Evolutionary conservation across 805 yeast genomes (phyloP), one percentile per base, ranked within the genome.

Genomic region (Myxozyma neglecta): DNA sequence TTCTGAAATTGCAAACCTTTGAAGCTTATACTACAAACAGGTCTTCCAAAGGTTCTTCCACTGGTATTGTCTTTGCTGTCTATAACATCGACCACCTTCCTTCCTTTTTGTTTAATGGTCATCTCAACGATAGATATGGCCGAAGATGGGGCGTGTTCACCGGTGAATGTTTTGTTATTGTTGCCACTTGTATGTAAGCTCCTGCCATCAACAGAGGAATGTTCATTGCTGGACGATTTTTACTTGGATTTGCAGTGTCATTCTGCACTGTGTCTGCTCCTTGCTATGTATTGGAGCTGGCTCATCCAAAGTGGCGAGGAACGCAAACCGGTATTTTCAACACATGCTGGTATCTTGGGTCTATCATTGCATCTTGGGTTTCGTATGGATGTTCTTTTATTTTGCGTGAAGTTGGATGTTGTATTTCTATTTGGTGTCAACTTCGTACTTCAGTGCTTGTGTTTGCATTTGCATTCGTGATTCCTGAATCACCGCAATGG

Each of bases 401-500:
- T 70, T 56, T 72, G 80, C 24, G 66, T 72, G 14, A 76, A 76
- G 10, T 77, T 47, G 80, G 88, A 52, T 88, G 87, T 81, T 79
- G 92, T 69, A 71, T 83, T 20, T 87, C 84, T 59, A 78, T 91
- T 87, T 76, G 83, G 70, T 45, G 87, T 76, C 79, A 82, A 76
- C 73, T 80, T 70, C 61, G 85, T 71, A 77, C 90, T 71, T 76
- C 80, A 67, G 45, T 80, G 67, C 39, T 86, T 67, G 59, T 82
- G 73, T 66, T 77, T 66, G 32, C 80, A 66, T 77, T 81, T 70
- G 63, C 83, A 67, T 58, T 72, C 39, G 57, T 74, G 53, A 65
- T 77, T 35, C 71, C 71, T 47, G 78, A 76, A 60, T 77, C 80
- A 0, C 80, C 80, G 1, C 70, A 79, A 45, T 77, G 80, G 80